Conservation (phyloP, 2,329 filamentous ascomycete species). For the Incumbomyces delicatus region DNA sequence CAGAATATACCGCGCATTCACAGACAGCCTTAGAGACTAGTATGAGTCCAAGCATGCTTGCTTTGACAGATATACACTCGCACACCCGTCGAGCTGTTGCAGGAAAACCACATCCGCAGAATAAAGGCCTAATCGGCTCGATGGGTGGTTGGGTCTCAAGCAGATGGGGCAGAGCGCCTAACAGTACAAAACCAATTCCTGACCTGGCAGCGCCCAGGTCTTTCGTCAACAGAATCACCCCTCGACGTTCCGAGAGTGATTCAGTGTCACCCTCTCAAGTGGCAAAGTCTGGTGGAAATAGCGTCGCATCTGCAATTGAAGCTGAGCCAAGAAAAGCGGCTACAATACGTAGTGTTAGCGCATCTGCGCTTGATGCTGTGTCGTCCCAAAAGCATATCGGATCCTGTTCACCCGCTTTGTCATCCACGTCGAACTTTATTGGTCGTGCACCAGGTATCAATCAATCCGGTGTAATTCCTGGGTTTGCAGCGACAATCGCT, state of each 20-base stretch:
- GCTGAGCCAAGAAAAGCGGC: too few species aligned
- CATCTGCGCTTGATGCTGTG: background rate
- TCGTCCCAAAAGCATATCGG: background rate
- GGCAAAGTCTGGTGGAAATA: background rate
- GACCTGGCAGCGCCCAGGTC: slow-evolving; percentile 9
- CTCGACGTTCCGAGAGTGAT: background rate
- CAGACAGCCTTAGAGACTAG: slow-evolving; percentile 8
- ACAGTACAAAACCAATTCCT: slow-evolving; percentile 22
- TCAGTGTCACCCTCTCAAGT: background rate
- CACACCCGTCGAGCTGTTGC: slow-evolving; percentile 12
- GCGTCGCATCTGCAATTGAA: too few species aligned
- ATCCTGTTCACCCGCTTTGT: background rate
- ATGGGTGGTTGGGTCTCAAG: slow-evolving; percentile 58
- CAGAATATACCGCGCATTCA: slow-evolving; percentile 46
- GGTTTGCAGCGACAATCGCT: slow-evolving; percentile 48
- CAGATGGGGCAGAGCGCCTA: slow-evolving; percentile 50
- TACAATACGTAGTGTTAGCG: background rate
- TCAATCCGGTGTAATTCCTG: slow-evolving; percentile 63
- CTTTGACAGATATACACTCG: slow-evolving; percentile 17
- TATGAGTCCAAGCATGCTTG: slow-evolving; percentile 12
- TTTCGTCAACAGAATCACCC: background rate
- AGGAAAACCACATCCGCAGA: slow-evolving; percentile 20
- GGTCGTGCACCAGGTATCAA: slow-evolving; percentile 62
- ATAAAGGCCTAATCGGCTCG: slow-evolving; percentile 38
- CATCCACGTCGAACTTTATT: background rate